A percentile compares a stretch with the other conserved stretches of the same genome.
These are phyloP conservation scores for Kwoniella dejecticola DNA, from an alignment of 768 basidiomycete genomes.

Conservation along the genomic window DNA sequence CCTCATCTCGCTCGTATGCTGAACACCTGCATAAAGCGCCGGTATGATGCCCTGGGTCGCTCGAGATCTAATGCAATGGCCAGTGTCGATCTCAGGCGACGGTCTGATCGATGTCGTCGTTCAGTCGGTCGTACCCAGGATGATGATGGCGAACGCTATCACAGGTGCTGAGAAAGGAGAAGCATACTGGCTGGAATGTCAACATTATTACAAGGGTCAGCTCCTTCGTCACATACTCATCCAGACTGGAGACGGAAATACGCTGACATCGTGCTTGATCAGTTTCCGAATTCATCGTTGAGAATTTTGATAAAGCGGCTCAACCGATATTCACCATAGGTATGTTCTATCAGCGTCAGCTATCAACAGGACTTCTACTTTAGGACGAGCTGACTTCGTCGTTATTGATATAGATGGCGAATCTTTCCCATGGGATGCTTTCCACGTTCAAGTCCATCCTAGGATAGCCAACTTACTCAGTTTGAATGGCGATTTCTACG, in stretches of 20 bases:
- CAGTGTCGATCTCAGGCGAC: conserved; percentile 48
- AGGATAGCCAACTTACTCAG: conserved; percentile 44
- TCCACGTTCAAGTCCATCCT: conserved; percentile 52
- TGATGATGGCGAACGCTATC: conserved; percentile 43
- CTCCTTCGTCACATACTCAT: background rate
- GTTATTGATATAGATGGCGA: conserved; percentile 43
- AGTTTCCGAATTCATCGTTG: conserved; percentile 48
- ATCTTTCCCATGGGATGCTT: conserved; percentile 42
- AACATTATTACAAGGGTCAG: conserved; percentile 54
- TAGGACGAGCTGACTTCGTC: background rate
- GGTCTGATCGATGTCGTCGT: conserved; percentile 54
- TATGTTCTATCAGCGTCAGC: too few relatives aligned
- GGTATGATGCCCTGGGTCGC: conserved; percentile 47
- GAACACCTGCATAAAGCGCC: conserved; percentile 19
- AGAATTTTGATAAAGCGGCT: conserved; percentile 41
- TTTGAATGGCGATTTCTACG: conserved; percentile 43
- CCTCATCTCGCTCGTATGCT: too few relatives aligned
- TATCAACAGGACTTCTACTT: too few relatives aligned
- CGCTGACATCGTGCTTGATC: background rate
- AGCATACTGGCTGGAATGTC: conserved; percentile 50
- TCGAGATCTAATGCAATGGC: conserved; percentile 55
- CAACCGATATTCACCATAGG: conserved; percentile 48
- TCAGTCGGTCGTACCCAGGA: conserved; percentile 46
- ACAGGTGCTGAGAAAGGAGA: conserved; percentile 50
- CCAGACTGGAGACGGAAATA: background rate